Percentiles rank a stretch among this genome's conserved stretches.
Evolutionary conservation across 2,329 filamentous ascomycete species (phyloP).

Genomic region (Chaetomium olivaceum): DNA sequence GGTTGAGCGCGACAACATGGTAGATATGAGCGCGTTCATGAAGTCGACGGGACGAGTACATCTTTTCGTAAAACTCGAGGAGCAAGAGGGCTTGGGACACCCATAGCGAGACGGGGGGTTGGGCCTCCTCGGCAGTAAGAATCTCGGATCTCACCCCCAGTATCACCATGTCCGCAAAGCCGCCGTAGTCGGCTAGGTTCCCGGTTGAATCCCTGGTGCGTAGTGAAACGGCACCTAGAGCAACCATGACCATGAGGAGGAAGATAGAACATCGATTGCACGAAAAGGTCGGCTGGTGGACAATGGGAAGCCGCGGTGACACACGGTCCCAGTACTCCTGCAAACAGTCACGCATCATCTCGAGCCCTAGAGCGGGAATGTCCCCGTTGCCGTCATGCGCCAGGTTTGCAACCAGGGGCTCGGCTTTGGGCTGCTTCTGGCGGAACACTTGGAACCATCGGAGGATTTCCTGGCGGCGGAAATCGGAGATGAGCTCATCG

Average conservation of each 20-base stretch:
- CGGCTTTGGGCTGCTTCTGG: slow-evolving; percentile 46
- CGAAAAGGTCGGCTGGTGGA: slow-evolving; percentile 85
- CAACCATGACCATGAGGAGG: slow-evolving; percentile 78
- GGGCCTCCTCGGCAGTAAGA: slow-evolving; percentile 76
- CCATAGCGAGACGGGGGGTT: slow-evolving; percentile 82
- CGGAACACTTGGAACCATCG: slow-evolving; percentile 47
- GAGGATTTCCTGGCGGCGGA: slow-evolving; percentile 48
- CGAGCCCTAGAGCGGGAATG: slow-evolving; percentile 60
- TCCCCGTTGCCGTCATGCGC: slow-evolving; percentile 46
- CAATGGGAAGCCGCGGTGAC: slow-evolving; percentile 80
- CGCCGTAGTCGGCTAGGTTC: slow-evolving; percentile 49
- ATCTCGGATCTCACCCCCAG: slow-evolving; percentile 78
- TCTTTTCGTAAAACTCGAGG: slow-evolving; percentile 88
- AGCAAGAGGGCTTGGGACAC: slow-evolving; percentile 82
- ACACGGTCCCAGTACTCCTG: slow-evolving; percentile 87
- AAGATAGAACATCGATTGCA: slow-evolving; percentile 76
- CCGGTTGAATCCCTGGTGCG: slow-evolving; percentile 62
- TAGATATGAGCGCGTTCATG: slow-evolving; percentile 91
- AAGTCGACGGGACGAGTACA: slow-evolving; percentile 77
- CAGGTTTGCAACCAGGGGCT: slow-evolving; percentile 39
- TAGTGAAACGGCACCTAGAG: slow-evolving; percentile 78
- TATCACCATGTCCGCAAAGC: slow-evolving; percentile 62
- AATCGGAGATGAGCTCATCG: slow-evolving; percentile 49
- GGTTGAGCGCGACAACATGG: slow-evolving; percentile 78
- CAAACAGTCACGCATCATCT: slow-evolving; percentile 83